Base-by-base conservation (phyloP, 768 basidiomycete species). In the Guyanaporus albipodus region DNA sequence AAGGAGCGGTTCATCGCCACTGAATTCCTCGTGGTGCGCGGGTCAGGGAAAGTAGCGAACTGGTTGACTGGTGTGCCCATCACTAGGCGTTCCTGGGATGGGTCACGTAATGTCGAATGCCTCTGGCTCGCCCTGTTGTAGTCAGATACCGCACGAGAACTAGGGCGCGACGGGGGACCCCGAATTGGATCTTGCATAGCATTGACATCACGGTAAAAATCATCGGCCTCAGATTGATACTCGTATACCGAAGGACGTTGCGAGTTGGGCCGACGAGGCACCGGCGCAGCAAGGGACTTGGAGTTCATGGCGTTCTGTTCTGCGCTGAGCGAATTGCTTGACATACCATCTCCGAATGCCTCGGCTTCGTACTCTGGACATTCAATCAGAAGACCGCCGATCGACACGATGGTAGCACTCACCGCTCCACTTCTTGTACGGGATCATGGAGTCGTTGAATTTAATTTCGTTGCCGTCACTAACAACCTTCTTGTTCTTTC, bases 401-500 rank as follows among this genome's bases (percentile, higher is more conserved):
- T 33, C 3, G 19, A 28, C 23, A 11, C 18, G 21, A 29, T 2
- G 1, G 40, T 23, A 4, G 4, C 14, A 72, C 80, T 35, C 59
- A 82, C 82, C 83, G 52, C 75, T 78, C 68, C 86, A 87, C 53
- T 77, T 82, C 70, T 80, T 80, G 60, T 86, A 74, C 5, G 85
- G 85, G 46, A 87, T 86, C 79, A 85, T 83, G 23, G 77, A 80
- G 40, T 87, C 86, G 54, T 82, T 81, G 70, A 83, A 87, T 50
- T 77, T 80, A 63, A 86, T 83, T 21, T 85, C 86, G 40, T 79
- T 80, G 39, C 70, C 76, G 5, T 54, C 56, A 14, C 15, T 37
- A 39, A 83, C 63, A 40, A 84, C 70, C 63, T 79, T 85, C 73
- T 84, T 84, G 59, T 74, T 73, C 54, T 72, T 74, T 41, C 84